A percentile compares a stretch with the other conserved stretches of the same genome.
phyloP scores from a whole-genome alignment of 805 yeast genomes.

The Candida multigemmis region DNA sequence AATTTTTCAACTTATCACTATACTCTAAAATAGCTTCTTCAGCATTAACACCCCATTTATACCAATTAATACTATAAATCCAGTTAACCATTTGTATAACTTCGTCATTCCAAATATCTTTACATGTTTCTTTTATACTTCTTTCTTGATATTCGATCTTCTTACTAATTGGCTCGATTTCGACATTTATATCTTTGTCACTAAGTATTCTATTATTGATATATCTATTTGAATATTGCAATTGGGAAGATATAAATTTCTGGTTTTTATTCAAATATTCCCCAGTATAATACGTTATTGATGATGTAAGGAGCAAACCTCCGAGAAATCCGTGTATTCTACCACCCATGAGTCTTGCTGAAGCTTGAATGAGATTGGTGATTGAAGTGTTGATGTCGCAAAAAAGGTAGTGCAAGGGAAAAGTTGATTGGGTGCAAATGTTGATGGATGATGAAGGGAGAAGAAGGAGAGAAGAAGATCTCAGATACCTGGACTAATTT shows the following conservation, averaged over 20 bases:
- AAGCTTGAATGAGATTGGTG: background rate
- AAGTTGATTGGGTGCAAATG: too few relatives aligned
- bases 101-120: constrained; percentile 76
- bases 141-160: constrained; percentile 3
- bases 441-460: too few relatives aligned
- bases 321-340: constrained; percentile 36
- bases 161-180: constrained; percentile 26
- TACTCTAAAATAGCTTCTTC: constrained; percentile 22
- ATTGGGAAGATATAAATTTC: constrained; percentile 33
- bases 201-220: constrained; percentile 47
- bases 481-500: too few relatives aligned
- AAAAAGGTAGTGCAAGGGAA: background rate
- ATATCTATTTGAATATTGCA: constrained; percentile 39
- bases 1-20: constrained; percentile 18
- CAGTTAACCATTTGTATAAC: constrained; percentile 55
- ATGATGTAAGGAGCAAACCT: constrained; percentile 54
- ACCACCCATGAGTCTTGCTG: constrained; percentile 23
- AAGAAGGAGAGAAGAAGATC: too few relatives aligned
- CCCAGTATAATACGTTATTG: constrained; percentile 54
- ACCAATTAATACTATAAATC: constrained; percentile 47
- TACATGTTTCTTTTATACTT: constrained; percentile 45
- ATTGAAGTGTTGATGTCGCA: constrained; percentile 1
- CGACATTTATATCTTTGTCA: constrained; percentile 35
- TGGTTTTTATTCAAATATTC: constrained; percentile 44
- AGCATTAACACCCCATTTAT: constrained; percentile 26